phyloP scores from a whole-genome alignment of 148 eudicot species.

The Cornus suecica region DNA sequence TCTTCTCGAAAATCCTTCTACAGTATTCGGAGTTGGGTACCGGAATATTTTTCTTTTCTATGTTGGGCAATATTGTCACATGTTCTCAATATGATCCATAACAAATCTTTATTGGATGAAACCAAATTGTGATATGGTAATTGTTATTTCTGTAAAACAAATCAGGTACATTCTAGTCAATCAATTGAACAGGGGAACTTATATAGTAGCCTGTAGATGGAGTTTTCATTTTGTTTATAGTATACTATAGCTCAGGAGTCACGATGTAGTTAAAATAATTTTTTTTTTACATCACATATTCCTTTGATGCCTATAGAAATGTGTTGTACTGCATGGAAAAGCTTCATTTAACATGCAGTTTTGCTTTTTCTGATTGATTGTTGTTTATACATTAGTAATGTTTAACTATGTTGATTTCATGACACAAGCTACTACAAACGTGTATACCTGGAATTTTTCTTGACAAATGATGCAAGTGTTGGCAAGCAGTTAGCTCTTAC shows the following conservation, averaged over 20 bases:
- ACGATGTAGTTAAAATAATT: background rate
- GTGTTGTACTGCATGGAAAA: background rate
- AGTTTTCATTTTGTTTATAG: background rate
- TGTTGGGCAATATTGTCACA: background rate
- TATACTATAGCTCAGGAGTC: background rate
- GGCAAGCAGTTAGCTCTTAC: constrained; percentile 33
- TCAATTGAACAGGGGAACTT: background rate
- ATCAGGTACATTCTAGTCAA: background rate
- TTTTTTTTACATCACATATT: background rate
- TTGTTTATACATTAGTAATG: background rate
- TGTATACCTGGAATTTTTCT: constrained; percentile 58
- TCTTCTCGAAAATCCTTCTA: background rate
- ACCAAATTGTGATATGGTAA: background rate
- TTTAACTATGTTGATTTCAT: background rate
- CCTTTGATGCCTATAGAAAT: background rate
- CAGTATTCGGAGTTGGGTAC: background rate
- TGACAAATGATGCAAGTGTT: constrained; percentile 38
- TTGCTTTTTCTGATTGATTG: background rate
- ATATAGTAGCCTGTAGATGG: background rate
- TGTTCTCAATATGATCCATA: background rate
- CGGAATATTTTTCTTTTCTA: background rate
- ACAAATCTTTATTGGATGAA: background rate
- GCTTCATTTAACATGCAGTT: background rate
- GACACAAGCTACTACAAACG: constrained; percentile 68
- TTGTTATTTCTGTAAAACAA: background rate